Evolutionary conservation across 2,329 filamentous ascomycete genomes (phyloP).

Genomic region (Arthroderma sp.): DNA sequence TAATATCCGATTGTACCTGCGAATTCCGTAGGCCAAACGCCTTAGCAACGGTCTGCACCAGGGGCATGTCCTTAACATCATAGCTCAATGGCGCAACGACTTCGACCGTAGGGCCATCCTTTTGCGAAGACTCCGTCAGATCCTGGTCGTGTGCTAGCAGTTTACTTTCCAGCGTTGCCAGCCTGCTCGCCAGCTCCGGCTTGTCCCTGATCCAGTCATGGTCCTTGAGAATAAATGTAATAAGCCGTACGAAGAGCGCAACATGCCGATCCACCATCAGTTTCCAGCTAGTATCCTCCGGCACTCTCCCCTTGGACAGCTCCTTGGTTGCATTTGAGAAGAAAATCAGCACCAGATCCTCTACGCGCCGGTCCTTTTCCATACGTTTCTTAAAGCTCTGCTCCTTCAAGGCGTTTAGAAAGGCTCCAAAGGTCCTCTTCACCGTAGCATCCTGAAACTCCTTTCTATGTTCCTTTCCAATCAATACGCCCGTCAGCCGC

Average conservation of each 20-base stretch:
- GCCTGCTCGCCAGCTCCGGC: constrained; percentile 66
- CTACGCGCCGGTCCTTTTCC: constrained; percentile 85
- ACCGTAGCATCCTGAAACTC: constrained; percentile 85
- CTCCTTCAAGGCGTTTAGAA: constrained; percentile 86
- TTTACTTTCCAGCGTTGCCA: constrained; percentile 81
- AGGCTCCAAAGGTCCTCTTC: constrained; percentile 87
- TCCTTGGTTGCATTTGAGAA: constrained; percentile 91
- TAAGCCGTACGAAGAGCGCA: constrained; percentile 80
- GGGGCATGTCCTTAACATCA: constrained; percentile 92
- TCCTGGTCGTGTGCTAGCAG: constrained; percentile 89
- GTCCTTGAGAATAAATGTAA: constrained; percentile 66
- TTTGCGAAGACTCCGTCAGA: constrained; percentile 50
- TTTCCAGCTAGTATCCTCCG: constrained; percentile 81
- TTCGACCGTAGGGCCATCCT: constrained; percentile 58
- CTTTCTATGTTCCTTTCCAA: constrained; percentile 68
- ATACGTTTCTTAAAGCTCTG: constrained; percentile 77
- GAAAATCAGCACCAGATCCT: constrained; percentile 90
- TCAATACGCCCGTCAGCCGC: constrained; percentile 66
- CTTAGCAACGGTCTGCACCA: constrained; percentile 74
- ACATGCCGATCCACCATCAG: constrained; percentile 86
- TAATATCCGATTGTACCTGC: constrained; percentile 77
- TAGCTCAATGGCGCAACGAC: constrained; percentile 73
- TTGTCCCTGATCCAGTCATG: constrained; percentile 76
- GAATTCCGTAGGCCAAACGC: constrained; percentile 72
- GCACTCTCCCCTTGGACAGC: constrained; percentile 61